phyloP scores from a whole-genome alignment of 441 rosid species.

The Erodium trifolium region DNA sequence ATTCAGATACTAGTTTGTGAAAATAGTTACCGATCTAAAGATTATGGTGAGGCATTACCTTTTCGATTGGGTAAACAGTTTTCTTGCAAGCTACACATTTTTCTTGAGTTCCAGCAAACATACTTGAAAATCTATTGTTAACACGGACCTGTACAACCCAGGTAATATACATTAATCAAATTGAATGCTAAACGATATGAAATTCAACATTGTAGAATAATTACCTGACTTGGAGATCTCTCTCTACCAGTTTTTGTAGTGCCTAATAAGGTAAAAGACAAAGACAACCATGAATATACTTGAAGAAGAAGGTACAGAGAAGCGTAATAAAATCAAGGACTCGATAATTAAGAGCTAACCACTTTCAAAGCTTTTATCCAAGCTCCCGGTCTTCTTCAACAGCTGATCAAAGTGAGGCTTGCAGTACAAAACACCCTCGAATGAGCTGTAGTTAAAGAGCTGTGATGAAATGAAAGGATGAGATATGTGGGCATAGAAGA shows the following conservation, averaged over 20 bases:
- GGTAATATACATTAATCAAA: no score
- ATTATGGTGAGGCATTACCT: slow-evolving; percentile 28
- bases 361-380: slow-evolving; percentile 71
- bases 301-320: neutral
- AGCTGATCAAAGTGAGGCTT: slow-evolving; percentile 78
- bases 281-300: slow-evolving; percentile 8
- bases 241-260: slow-evolving; percentile 49
- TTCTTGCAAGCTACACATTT: slow-evolving; percentile 67
- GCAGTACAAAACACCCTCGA: slow-evolving; percentile 70
- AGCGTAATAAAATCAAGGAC: neutral
- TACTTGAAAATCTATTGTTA: slow-evolving; percentile 49
- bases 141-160: slow-evolving; percentile 26
- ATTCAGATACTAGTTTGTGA: neutral
- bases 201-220: neutral
- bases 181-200: neutral
- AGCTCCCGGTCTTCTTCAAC: slow-evolving; percentile 67
- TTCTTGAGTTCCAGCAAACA: slow-evolving; percentile 75
- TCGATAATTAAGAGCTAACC: neutral
- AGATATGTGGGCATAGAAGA: neutral
- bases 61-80: slow-evolving; percentile 69
- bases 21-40: neutral
- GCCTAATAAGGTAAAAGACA: slow-evolving; percentile 28
- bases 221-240: slow-evolving; percentile 50
- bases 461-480: slow-evolving; percentile 24
- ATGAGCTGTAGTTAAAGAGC: slow-evolving; percentile 57